Evolutionary conservation across 768 basidiomycete species (phyloP).

Genomic region (Sistotremastrum niveocremeum): DNA sequence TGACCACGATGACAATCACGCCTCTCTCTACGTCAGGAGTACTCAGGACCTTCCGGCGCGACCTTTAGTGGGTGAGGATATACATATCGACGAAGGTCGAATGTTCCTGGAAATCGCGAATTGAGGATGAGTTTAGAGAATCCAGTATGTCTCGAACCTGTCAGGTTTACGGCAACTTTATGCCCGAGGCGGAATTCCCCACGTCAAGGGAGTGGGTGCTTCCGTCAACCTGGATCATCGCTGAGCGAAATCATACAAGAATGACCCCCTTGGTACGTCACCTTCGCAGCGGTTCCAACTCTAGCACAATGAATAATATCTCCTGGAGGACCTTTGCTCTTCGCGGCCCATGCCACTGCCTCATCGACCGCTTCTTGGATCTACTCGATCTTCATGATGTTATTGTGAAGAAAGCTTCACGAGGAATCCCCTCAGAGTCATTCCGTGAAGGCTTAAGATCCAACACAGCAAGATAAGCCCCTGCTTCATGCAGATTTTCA

Average conservation of each 20-base stretch:
- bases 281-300: constrained; percentile 24
- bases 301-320: constrained; percentile 50
- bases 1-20: constrained; percentile 43
- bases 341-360: constrained; percentile 16
- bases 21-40: constrained; percentile 37
- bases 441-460: constrained; percentile 19
- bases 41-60: constrained; percentile 21
- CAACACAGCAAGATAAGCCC: constrained; percentile 37
- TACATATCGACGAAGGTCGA: constrained; percentile 43
- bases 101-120: constrained; percentile 23
- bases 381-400: constrained; percentile 18
- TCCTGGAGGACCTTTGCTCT: constrained; percentile 33
- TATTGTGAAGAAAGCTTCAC: constrained; percentile 9
- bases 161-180: constrained; percentile 36
- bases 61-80: constrained; percentile 36
- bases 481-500: constrained; percentile 26
- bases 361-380: constrained; percentile 16
- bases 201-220: constrained; percentile 34
- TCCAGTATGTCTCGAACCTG: constrained; percentile 5
- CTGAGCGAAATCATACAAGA: not conserved
- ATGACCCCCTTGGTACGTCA: not conserved
- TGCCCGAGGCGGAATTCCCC: constrained; percentile 29
- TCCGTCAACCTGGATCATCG: constrained; percentile 32
- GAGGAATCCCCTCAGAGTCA: not conserved
- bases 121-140: too few relatives aligned